These are phyloP conservation scores for Mucor circinelloides DNA, from an alignment of 371 early-diverging fungal genomes.

Conservation along the genomic window DNA sequence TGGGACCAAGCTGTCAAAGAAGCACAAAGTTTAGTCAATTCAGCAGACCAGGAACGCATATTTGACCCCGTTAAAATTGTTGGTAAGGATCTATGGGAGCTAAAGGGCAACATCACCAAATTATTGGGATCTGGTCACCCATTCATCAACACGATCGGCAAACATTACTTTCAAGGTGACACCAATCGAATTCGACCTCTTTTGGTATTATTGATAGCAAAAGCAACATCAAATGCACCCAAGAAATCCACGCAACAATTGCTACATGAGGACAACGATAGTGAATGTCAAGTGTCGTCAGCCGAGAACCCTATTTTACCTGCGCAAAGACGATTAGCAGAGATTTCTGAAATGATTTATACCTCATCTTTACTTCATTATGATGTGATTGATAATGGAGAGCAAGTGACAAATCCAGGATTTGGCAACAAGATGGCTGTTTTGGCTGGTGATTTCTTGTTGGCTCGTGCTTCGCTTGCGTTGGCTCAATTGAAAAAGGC, in stretches of 20 bases:
- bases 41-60: conserved; percentile 39
- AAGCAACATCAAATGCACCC: conserved; percentile 65
- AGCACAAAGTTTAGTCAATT: conserved; percentile 52
- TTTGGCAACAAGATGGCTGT: conserved; percentile 98
- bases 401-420: conserved; percentile 77
- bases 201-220: conserved; percentile 85
- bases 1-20: conserved; percentile 59
- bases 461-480: conserved; percentile 91
- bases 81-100: conserved; percentile 78
- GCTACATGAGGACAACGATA: conserved; percentile 8
- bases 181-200: conserved; percentile 95
- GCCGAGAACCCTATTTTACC: conserved; percentile 71
- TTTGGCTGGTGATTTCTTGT: conserved; percentile 92
- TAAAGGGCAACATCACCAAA: conserved; percentile 83
- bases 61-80: conserved; percentile 67
- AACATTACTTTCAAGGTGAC: conserved; percentile 85
- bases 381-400: conserved; percentile 82
- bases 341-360: conserved; percentile 97
- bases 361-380: conserved; percentile 95
- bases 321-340: conserved; percentile 90
- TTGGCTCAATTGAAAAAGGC: conserved; percentile 85
- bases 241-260: conserved; percentile 20
- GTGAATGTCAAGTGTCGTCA: background rate
- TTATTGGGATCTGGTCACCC: conserved; percentile 87
- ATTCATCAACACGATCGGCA: conserved; percentile 82